Percentiles rank a stretch among this genome's conserved stretches.
Conservation (phyloP, 2,329 filamentous ascomycete genomes). For the Cercospora sp. region DNA sequence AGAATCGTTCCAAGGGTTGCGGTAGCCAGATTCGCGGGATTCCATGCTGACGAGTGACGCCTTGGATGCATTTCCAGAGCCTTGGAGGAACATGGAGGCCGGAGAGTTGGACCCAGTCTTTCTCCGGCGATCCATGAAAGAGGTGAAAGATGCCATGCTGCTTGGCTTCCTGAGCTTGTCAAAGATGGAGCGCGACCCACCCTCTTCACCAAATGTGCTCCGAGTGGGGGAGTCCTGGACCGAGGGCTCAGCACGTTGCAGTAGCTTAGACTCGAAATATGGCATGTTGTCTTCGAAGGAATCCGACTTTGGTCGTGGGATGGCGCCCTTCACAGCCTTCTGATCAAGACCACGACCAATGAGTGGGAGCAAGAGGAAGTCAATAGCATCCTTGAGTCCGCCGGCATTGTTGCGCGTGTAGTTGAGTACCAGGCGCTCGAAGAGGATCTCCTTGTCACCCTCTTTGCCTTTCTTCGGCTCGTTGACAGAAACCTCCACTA, state of each 20-base stretch:
- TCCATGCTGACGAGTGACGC: constrained; percentile 95
- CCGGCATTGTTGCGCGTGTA: constrained; percentile 98
- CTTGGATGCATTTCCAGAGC: constrained; percentile 88
- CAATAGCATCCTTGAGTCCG: constrained; percentile 90
- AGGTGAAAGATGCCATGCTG: constrained; percentile 90
- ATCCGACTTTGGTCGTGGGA: constrained; percentile 96
- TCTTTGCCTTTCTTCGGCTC: constrained; percentile 46
- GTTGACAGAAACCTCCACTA: constrained; percentile 79
- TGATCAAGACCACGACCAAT: constrained; percentile 87
- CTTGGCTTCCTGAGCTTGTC: constrained; percentile 92
- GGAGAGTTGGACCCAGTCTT: constrained; percentile 85
- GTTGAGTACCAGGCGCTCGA: constrained; percentile 51
- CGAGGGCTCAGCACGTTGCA: constrained; percentile 84
- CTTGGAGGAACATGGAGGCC: constrained; percentile 76
- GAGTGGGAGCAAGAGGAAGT: constrained; percentile 84
- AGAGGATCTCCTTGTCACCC: constrained; percentile 44
- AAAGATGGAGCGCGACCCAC: constrained; percentile 79
- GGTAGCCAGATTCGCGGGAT: constrained; percentile 89
- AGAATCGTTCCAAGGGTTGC: constrained; percentile 97
- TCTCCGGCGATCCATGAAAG: constrained; percentile 89
- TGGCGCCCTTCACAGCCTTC: constrained; percentile 85
- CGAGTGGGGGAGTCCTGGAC: constrained; percentile 86
- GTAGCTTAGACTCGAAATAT: constrained; percentile 94
- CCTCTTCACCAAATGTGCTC: constrained; percentile 73
- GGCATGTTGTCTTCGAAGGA: constrained; percentile 96